Evolutionary conservation across 495 filamentous ascomycete genomes (phyloP).

Genomic region (Neurospora sp.): DNA sequence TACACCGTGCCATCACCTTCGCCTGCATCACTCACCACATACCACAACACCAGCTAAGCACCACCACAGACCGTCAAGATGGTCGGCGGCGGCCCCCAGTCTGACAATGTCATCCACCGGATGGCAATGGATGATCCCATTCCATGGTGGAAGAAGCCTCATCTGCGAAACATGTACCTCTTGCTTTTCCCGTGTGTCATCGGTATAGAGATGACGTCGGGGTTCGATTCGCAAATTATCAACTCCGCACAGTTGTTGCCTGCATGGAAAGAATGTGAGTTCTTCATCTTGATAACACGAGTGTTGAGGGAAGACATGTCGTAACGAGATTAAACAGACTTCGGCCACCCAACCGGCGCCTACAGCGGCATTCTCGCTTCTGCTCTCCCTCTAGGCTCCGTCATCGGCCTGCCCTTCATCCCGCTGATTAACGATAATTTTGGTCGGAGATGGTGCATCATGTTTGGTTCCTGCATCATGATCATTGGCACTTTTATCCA

Average conservation of each 20-base stretch:
- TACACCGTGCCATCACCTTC: not conserved
- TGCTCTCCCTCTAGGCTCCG: constrained; percentile 33
- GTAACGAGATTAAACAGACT: constrained; percentile 16
- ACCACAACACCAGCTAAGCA: not conserved
- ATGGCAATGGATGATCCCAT: constrained; percentile 44
- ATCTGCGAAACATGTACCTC: constrained; percentile 51
- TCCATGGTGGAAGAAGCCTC: constrained; percentile 53
- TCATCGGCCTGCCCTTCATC: constrained; percentile 48
- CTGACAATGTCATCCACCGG: constrained; percentile 41
- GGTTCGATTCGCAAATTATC: constrained; percentile 63
- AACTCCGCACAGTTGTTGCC: constrained; percentile 53
- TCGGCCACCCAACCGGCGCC: constrained; percentile 32
- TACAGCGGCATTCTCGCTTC: constrained; percentile 38
- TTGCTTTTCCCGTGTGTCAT: constrained; percentile 56
- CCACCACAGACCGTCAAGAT: constrained; percentile 19
- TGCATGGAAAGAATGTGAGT: constrained; percentile 48
- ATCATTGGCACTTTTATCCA: constrained; percentile 49
- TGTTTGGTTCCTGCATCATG: constrained; percentile 48
- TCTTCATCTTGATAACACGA: not conserved
- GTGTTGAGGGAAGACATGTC: not conserved
- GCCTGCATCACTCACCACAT: not conserved
- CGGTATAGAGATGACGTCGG: constrained; percentile 62
- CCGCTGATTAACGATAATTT: constrained; percentile 45
- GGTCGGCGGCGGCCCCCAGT: constrained; percentile 21
- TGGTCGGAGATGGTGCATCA: constrained; percentile 48